Evolutionary conservation across 2,329 filamentous ascomycete genomes (phyloP), one percentile per base, ranked within the genome.

Genomic region (Knufia petricola): DNA sequence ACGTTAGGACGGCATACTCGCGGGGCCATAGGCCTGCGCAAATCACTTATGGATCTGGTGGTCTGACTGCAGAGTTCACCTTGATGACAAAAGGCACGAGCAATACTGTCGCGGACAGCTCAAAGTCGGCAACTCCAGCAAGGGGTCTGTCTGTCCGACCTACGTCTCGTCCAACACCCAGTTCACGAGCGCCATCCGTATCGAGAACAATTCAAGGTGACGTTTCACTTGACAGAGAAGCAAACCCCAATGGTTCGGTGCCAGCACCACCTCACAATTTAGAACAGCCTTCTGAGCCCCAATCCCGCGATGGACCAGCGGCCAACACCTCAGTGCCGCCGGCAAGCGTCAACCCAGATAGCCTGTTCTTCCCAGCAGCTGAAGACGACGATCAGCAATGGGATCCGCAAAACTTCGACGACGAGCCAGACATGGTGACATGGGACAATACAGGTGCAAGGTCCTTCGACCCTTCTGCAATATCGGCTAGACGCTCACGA

Each of bases 1-100:
- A 66, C 4, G 66, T 83, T 10, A 74, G 70, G 31, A 77, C 77
- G 28, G 70, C 69, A 48, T 82, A 81, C 58, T 81, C 78, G 2
- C 69, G 70, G 19, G 77, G 79, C 3, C 76, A 71, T 28, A 71
- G 76, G 24, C 79, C 79, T 3, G 60, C 82, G 53, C 78, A 82
- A 53, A 73, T 83, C 53, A 73, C 67, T 51, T 83, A 82, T 54
- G 69, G 72, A 31, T 69, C 69, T 46, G 69, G 72, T 40, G 79
- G 78, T 8, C 61, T 82, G 28, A 60, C 69, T 32, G 75, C 76
- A 55, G 75, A 81, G 49, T 82, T 80, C 58, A 82, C 76, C 1
- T 64, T 83, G 36, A 82, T 82, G 79, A 83, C 79, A 17, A 73
- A 73, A 49, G 79, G 79, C 28, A 76, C 80, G 46, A 67, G 69